phyloP scores from a whole-genome alignment of 345 rosid genomes.

The Pelargonium nanum region DNA sequence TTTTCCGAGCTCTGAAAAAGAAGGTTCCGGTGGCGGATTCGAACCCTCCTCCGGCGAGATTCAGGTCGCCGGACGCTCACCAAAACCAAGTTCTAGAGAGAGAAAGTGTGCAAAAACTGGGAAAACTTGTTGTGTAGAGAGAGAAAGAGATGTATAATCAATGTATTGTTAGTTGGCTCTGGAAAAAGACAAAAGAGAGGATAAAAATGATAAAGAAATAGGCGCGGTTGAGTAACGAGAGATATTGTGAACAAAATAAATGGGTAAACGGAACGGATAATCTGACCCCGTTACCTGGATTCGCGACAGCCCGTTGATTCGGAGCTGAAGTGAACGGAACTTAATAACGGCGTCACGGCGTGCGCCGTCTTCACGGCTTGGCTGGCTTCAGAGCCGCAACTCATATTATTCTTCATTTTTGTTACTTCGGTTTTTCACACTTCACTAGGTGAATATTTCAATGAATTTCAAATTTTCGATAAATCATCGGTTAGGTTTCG shows the following conservation, averaged over 20 bases:
- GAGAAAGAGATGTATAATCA: neutral
- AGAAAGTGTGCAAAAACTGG: neutral
- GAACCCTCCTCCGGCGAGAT: neutral
- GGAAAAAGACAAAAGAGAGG: neutral
- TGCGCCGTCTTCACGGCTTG: too few species aligned
- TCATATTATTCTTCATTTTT: too few species aligned
- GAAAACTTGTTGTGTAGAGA: neutral
- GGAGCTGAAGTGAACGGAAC: too few species aligned
- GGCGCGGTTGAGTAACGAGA: neutral
- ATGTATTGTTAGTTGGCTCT: neutral
- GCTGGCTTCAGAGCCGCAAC: too few species aligned
- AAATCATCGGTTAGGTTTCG: too few species aligned
- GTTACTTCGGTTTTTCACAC: too few species aligned
- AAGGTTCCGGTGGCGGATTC: too few species aligned
- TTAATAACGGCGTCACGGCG: too few species aligned
- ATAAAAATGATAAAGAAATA: too few species aligned
- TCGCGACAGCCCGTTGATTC: too few species aligned
- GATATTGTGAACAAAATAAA: neutral
- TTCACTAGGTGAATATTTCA: too few species aligned
- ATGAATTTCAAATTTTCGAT: too few species aligned
- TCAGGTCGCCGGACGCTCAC: neutral
- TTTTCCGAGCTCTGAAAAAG: neutral
- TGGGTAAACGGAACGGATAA: neutral
- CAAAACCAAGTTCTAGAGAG: neutral
- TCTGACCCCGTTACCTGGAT: neutral